phyloP scores from a whole-genome alignment of 345 rosid species.

The Pistacia integerrima region DNA sequence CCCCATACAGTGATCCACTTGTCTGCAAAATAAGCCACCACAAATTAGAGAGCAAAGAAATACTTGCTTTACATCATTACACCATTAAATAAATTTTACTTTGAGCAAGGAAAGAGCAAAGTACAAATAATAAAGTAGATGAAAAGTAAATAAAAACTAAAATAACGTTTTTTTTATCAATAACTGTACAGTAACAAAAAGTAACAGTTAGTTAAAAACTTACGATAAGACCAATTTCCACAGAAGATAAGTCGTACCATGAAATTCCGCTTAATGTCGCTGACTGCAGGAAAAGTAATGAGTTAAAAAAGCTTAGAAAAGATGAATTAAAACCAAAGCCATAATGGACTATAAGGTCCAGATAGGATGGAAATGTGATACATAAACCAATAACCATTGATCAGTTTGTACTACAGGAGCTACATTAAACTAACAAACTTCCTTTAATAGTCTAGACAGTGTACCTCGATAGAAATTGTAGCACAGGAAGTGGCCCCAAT shows the following conservation, averaged over 20 bases:
- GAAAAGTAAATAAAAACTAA: not conserved
- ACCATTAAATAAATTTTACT: conserved; percentile 9
- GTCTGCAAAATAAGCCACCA: conserved; percentile 56
- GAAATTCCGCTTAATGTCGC: conserved; percentile 73
- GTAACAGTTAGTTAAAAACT: conserved; percentile 37
- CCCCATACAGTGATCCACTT: conserved; percentile 91
- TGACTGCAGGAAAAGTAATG: conserved; percentile 57
- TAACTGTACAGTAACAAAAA: conserved; percentile 9
- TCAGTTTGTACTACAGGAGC: not conserved
- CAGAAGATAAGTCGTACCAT: conserved; percentile 79
- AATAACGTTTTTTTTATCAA: not conserved
- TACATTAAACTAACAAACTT: not conserved
- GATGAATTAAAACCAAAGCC: not conserved
- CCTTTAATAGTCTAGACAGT: conserved; percentile 7
- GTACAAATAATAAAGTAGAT: not conserved
- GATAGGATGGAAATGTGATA: not conserved
- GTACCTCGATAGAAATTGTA: conserved; percentile 72
- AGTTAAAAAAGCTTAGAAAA: not conserved
- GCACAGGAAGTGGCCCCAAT: conserved; percentile 98
- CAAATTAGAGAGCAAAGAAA: conserved; percentile 13
- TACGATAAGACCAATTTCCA: conserved; percentile 86
- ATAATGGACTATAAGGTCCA: not conserved
- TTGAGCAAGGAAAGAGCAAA: not conserved
- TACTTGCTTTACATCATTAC: not conserved
- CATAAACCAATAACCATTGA: not conserved